Evolutionary conservation across 2,329 filamentous ascomycete genomes (phyloP), one percentile per base, ranked within the genome.

Genomic region (Calonectria pseudoturangicola): DNA sequence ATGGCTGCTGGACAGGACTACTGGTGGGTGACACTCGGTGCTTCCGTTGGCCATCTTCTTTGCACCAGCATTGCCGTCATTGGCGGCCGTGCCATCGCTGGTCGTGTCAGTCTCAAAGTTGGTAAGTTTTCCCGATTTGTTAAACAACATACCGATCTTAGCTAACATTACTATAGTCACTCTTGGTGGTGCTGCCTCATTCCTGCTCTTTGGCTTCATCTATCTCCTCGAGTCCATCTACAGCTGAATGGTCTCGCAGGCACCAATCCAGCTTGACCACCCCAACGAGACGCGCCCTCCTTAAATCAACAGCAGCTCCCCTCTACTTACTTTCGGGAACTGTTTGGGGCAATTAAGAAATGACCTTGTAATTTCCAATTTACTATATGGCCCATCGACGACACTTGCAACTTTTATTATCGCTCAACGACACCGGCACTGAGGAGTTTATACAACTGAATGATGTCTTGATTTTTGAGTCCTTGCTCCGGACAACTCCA

Each of bases 1-100:
- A 99, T 99, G 97, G 97, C 97, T 63, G 96, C 97, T 41, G 97
- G 97, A 25, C 95, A 98, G 84, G 97, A 99, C 83, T 99, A 98
- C 84, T 98, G 96, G 96, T 98, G 95, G 94, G 97, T 99, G 43
- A 98, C 95, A 4, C 88, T 95, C 58, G 97, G 97, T 71, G 96
- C 97, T 1, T 91, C 97, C 43, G 88, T 91, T 58, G 97, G 97
- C 12, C 97, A 99, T 84, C 93, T 91, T 56, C 91, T 96, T 76
- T 99, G 97, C 87, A 98, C 97, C 8, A 93, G 94, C 58, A 93
- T 95, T 27, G 97, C 97, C 50, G 97, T 99, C 47, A 89, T 99
- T 73, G 97, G 97, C 51, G 97, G 97, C 13, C 90, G 95, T 79
- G 96, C 97, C 65, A 94, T 99, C 83, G 97, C 97, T 50, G 97